Percentiles rank a stretch among this genome's conserved stretches.
These are phyloP conservation scores for Raddia guianensis DNA, from an alignment of 176 grass and related monocot genomes.

Conservation along the genomic window DNA sequence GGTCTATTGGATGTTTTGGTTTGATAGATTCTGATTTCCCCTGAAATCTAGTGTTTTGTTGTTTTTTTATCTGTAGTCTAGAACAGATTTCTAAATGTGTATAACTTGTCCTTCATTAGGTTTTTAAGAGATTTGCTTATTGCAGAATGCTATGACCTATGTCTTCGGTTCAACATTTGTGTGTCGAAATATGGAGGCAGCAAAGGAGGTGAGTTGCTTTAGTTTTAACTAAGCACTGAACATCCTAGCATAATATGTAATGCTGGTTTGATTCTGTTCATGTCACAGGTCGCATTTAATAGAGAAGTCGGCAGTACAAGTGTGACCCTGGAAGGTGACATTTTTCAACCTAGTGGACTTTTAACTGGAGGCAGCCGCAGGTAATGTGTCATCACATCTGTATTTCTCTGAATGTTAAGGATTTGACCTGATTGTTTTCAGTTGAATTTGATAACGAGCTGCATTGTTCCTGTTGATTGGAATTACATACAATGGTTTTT, in stretches of 20 bases:
- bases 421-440: background rate
- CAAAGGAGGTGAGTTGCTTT: conserved; percentile 70
- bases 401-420: conserved; percentile 23
- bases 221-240: conserved; percentile 28
- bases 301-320: conserved; percentile 63
- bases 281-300: conserved; percentile 73
- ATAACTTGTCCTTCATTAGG: conserved; percentile 12
- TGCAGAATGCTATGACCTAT: conserved; percentile 86
- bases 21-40: background rate
- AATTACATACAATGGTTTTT: background rate
- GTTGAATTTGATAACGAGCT: conserved; percentile 36
- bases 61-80: background rate
- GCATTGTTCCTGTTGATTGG: conserved; percentile 29
- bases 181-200: conserved; percentile 71
- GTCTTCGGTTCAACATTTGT: conserved; percentile 97
- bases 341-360: conserved; percentile 85
- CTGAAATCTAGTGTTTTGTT: background rate
- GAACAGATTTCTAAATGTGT: conserved; percentile 1
- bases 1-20: background rate
- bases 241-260: conserved; percentile 9
- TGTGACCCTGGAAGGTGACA: conserved; percentile 95
- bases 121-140: conserved; percentile 42
- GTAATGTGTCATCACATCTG: conserved; percentile 42
- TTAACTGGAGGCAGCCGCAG: conserved; percentile 97
- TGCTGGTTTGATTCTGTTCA: conserved; percentile 43